Percentiles rank a stretch among this genome's conserved stretches.
Conservation (phyloP, 169 alveolate genomes). For the Plasmodium sp. region DNA sequence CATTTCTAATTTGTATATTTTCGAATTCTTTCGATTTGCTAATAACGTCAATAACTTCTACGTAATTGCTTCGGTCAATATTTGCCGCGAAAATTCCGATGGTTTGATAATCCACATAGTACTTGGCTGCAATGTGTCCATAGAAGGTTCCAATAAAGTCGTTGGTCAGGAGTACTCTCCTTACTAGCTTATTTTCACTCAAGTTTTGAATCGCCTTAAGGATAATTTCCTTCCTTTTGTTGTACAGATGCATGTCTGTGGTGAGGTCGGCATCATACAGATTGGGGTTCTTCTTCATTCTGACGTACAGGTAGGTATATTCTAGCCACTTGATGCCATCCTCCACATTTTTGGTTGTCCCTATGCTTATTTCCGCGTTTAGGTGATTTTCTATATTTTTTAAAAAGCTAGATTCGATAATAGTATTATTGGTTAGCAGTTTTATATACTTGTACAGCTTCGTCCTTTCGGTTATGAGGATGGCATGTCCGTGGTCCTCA, state of each 20-base stretch:
- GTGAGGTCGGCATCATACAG: slow-evolving; percentile 88
- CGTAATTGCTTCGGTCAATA: slow-evolving; percentile 27
- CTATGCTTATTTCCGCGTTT: slow-evolving; percentile 98
- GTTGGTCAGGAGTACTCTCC: slow-evolving; percentile 75
- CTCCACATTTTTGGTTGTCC: slow-evolving; percentile 90
- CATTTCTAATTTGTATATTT: slow-evolving; percentile 71
- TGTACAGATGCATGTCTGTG: slow-evolving; percentile 75
- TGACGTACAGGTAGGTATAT: slow-evolving; percentile 93
- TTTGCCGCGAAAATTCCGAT: slow-evolving; percentile 62
- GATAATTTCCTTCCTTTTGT: slow-evolving; percentile 75
- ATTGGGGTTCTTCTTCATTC: slow-evolving; percentile 91
- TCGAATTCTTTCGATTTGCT: slow-evolving; percentile 71
- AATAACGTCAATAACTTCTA: slow-evolving; percentile 54
- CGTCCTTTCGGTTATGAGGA: slow-evolving; percentile 82
- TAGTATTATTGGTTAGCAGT: slow-evolving; percentile 81
- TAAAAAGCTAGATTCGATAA: slow-evolving; percentile 82
- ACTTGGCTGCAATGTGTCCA: slow-evolving; percentile 91
- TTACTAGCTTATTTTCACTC: slow-evolving; percentile 79
- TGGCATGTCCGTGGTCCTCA: slow-evolving; percentile 97
- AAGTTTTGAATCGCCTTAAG: slow-evolving; percentile 78
- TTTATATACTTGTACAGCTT: slow-evolving; percentile 80
- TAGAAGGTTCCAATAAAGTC: slow-evolving; percentile 87
- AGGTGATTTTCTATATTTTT: slow-evolving; percentile 85
- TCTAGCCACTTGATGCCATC: slow-evolving; percentile 96
- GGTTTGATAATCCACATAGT: slow-evolving; percentile 90